Evolutionary conservation across 371 early-diverging fungal genomes (phyloP), one percentile per base, ranked within the genome.

Genomic region (Basidiobolus meristosporus): DNA sequence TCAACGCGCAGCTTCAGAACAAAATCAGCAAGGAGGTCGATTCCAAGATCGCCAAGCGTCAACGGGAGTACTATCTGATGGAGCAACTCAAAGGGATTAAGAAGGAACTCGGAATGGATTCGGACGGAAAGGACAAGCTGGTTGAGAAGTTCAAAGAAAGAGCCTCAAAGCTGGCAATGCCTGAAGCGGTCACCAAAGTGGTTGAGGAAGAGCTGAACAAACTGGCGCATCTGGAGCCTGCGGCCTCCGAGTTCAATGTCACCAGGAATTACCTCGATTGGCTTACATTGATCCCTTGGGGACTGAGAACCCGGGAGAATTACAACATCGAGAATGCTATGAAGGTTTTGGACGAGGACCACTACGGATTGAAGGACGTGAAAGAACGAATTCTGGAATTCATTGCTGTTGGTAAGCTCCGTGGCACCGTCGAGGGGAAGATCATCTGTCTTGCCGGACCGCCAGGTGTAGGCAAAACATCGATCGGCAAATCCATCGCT

Each of bases 81-180:
- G 97, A 96, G 58, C 95, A 93, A 56, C 68, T 96, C 51, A 92
- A 90, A 63, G 90, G 93, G 1, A 96, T 96, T 59, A 91, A 96
- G 60, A 89, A 88, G 62, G 93, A 96, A 58, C 65, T 96, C 22
- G 97, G 97, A 1, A 65, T 96, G 29, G 95, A 96, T 48, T 73
- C 74, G 36, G 97, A 96, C 53, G 95, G 95, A 34, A 93, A 95
- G 55, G 95, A 93, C 48, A 96, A 93, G 53, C 54, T 96, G 38
- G 75, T 93, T 11, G 89, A 85, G 45, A 78, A 79, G 42, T 93
- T 96, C 53, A 83, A 78, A 49, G 87, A 77, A 42, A 72, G 81
- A 45, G 85, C 80, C 0, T 52, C 51, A 37, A 68, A 79, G 50
- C 63, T 92, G 41, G 67, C 68, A 17, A 90, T 96, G 91, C 93